A percentile compares a stretch with the other conserved stretches of the same genome.
These are phyloP conservation scores for Lepiota venenata DNA, from an alignment of 768 basidiomycete genomes.

Conservation along the genomic window DNA sequence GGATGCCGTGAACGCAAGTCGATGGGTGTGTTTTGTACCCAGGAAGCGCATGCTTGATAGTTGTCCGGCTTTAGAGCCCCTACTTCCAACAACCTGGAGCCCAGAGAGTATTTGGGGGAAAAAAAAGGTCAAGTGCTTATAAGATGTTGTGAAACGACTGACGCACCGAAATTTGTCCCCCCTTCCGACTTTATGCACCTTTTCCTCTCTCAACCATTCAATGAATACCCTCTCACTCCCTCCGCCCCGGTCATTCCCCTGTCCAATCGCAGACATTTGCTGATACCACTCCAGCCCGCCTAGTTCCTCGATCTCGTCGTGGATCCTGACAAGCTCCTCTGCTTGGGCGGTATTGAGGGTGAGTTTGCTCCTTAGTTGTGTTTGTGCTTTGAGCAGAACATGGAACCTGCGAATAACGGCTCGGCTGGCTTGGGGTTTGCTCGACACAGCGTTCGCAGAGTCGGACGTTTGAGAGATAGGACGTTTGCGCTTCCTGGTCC, in stretches of 20 bases:
- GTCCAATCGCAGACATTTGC: conserved; percentile 77
- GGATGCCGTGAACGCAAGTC: conserved; percentile 86
- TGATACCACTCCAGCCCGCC: conserved; percentile 85
- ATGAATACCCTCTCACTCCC: conserved; percentile 84
- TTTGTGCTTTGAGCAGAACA: conserved; percentile 67
- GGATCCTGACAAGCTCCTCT: conserved; percentile 46
- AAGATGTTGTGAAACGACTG: not conserved
- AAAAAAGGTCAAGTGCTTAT: not conserved
- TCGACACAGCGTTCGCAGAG: conserved; percentile 32
- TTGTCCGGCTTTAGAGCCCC: conserved; percentile 87
- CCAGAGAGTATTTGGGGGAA: not conserved
- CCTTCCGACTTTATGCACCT: conserved; percentile 26
- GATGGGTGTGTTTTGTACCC: conserved; percentile 75
- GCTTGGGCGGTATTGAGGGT: conserved; percentile 18
- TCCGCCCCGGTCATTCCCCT: conserved; percentile 78
- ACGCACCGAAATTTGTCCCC: conserved; percentile 35
- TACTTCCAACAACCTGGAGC: conserved; percentile 77
- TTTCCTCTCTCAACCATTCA: conserved; percentile 64
- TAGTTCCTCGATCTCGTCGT: conserved; percentile 58
- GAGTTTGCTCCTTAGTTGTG: conserved; percentile 40
- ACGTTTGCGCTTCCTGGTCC: conserved; percentile 31
- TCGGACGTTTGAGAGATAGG: conserved; percentile 26
- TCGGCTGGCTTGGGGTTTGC: conserved; percentile 59
- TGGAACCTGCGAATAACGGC: conserved; percentile 80
- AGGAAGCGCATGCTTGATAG: conserved; percentile 58